Evolutionary conservation across 805 yeast genomes (phyloP), one percentile per base, ranked within the genome.

Genomic region (Ogataea kodamae): DNA sequence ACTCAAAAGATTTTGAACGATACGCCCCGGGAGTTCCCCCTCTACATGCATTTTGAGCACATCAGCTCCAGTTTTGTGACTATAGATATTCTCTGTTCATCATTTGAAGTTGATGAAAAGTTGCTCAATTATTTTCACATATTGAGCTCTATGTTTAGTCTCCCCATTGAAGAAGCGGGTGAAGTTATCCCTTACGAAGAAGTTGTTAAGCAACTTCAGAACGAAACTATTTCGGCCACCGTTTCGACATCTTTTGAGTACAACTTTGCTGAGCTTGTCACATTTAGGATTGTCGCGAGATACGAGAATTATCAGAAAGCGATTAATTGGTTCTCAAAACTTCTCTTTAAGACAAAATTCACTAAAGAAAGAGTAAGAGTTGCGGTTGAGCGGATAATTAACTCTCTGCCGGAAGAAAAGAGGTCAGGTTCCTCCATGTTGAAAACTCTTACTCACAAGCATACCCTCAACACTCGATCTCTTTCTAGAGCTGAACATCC

Each of bases 41-140:
- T 89, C 22, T 78, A 76, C 42, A 54, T 89, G 32, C 92, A 87
- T 52, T 70, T 83, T 47, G 97, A 92, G 57, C 75, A 81, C 43
- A 81, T 75, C 52, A 72, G 78, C 35, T 84, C 96, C 1, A 79
- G 83, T 49, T 92, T 90, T 54, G 74, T 85, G 21, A 76, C 82
- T 9, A 67, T 88, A 13, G 74, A 78, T 38, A 54, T 86, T 22
- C 56, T 80, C 22, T 55, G 84, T 52, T 73, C 80, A 7, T 74
- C 85, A 1, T 68, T 62, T 26, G 67, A 49, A 28, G 65, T 76
- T 14, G 80, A 72, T 31, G 62, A 69, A 16, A 51, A 61, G 2
- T 61, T 80, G 10, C 62, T 88, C 33, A 81, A 84, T 2, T 79
- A 81, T 39, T 65, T 85, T 43, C 76, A 78, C 13, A 54, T 89